Base-by-base conservation (phyloP, 1,284 basidiomycete species). In the Sparassis latifolia region DNA sequence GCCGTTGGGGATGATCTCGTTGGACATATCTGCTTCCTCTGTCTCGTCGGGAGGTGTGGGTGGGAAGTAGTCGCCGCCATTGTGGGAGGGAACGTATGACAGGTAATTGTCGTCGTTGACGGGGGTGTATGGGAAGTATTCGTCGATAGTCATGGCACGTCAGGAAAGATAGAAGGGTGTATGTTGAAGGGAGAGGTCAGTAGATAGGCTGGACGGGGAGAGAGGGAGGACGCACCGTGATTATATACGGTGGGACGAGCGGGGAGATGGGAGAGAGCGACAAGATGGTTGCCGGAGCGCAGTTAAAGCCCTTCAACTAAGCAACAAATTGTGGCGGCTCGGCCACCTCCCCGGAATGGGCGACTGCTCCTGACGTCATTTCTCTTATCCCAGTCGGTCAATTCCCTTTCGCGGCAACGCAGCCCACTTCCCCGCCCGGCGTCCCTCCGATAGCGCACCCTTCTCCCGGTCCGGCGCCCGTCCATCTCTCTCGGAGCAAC, bases 51-150 rank as follows among this genome's bases (percentile, higher is more conserved):
- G 56, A 3, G 58, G 56, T 4, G 60, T 60, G 10, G 56, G 60
- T 39, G 60, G 60, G 37, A 62, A 62, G 53, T 62, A 63, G 30
- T 57, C 53, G 44, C 47, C 42, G 49, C 45, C 46, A 42, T 58
- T 45, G 35, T 44, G 12, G 51, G 53, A 57, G 48, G 44, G 20
- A 37, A 45, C 10, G 33, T 30, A 7, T 20, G 20, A 20, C 1
- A 20, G 20, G 20, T 20, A 20, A 20, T 20, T 20, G 20, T 20
- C 20, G 20, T 20, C 20, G 20, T 20, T 20, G 20, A 20, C 20
- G 37, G 45, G 27, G 20, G 49, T 32, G 40, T 10, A 39, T 37
- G 45, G 41, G 29, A 41, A n/a, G n/a, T 38, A 33, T 5, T 10
- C 12, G 20, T 10, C 29, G 45, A 33, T 39, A n/a, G 40, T 20